Conservation (phyloP, 208 protist genomes). For the Spongospora subterranea region DNA sequence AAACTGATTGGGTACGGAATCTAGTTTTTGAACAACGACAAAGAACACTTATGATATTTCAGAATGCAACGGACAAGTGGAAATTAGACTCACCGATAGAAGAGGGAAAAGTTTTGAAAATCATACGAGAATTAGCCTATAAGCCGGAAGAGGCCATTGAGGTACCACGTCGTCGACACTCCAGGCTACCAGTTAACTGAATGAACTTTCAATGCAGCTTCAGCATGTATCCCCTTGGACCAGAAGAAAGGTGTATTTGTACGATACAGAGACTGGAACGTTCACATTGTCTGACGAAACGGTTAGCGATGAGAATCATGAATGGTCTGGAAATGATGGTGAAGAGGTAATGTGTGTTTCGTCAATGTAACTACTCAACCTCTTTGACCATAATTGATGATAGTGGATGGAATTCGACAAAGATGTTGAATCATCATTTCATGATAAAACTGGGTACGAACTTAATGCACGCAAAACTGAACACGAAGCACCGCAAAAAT, state of each 20-base stretch:
- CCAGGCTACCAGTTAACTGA: background rate
- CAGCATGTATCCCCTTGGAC: constrained; percentile 2
- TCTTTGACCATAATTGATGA: background rate
- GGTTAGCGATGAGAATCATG: constrained; percentile 29
- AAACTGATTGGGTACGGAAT: background rate
- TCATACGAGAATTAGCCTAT: background rate
- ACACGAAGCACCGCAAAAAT: too few relatives aligned
- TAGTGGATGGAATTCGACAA: background rate
- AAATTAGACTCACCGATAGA: constrained; percentile 34
- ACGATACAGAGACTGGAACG: background rate
- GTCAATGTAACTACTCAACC: too few relatives aligned
- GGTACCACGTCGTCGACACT: too few relatives aligned
- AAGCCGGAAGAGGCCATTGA: constrained; percentile 15
- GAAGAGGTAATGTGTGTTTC: background rate
- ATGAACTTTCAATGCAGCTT: constrained; percentile 25
- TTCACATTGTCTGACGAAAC: background rate
- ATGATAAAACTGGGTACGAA: too few relatives aligned
- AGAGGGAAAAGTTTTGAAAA: background rate
- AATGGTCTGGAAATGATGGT: background rate
- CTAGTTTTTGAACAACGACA: background rate
- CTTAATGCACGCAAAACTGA: too few relatives aligned
- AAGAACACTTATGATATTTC: background rate
- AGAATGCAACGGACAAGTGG: background rate
- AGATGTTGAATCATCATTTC: too few relatives aligned
- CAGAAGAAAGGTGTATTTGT: background rate